phyloP scores from a whole-genome alignment of 768 basidiomycete genomes.

The Lactarius vividus region DNA sequence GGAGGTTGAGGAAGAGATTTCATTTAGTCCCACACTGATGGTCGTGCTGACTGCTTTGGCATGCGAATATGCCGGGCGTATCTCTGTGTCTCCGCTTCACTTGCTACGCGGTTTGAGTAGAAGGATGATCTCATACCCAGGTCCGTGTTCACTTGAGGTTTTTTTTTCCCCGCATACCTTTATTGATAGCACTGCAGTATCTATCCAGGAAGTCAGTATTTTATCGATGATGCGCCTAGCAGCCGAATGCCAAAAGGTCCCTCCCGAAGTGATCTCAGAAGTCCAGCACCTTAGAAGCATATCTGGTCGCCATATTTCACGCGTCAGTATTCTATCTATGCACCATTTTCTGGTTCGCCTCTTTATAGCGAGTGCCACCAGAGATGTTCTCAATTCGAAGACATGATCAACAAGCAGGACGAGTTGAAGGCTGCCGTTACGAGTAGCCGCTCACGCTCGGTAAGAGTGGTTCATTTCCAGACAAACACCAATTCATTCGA shows the following conservation, averaged over 20 bases:
- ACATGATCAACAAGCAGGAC: slow-evolving; percentile 44
- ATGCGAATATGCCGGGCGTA: slow-evolving; percentile 55
- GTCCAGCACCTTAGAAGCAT: slow-evolving; percentile 46
- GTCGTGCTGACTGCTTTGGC: slow-evolving; percentile 67
- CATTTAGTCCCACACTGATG: slow-evolving; percentile 54
- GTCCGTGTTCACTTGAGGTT: slow-evolving; percentile 37
- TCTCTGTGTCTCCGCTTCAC: slow-evolving; percentile 49
- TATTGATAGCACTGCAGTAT: slow-evolving; percentile 41
- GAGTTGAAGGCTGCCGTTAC: slow-evolving; percentile 47
- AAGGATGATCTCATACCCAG: slow-evolving; percentile 41
- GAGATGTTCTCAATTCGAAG: slow-evolving; percentile 71
- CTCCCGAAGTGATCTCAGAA: slow-evolving; percentile 41
- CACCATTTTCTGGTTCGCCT: slow-evolving; percentile 12
- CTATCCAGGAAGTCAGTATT: slow-evolving; percentile 71
- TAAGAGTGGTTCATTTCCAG: slow-evolving; percentile 34
- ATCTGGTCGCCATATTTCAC: slow-evolving; percentile 54
- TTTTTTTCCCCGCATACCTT: slow-evolving; percentile 20
- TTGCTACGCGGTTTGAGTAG: slow-evolving; percentile 47
- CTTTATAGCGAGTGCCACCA: slow-evolving; percentile 33
- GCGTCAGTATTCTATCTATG: slow-evolving; percentile 40
- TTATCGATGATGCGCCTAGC: slow-evolving; percentile 68
- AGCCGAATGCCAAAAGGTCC: slow-evolving; percentile 55
- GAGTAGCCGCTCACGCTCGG: slow-evolving; percentile 54
- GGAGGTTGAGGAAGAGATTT: slow-evolving; percentile 26
- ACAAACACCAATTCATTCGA: slow-evolving; percentile 11